A percentile compares a stretch with the other conserved stretches of the same genome.
Evolutionary conservation across 1,284 basidiomycete species (phyloP).

Genomic region (Papiliotrema nemorosa): DNA sequence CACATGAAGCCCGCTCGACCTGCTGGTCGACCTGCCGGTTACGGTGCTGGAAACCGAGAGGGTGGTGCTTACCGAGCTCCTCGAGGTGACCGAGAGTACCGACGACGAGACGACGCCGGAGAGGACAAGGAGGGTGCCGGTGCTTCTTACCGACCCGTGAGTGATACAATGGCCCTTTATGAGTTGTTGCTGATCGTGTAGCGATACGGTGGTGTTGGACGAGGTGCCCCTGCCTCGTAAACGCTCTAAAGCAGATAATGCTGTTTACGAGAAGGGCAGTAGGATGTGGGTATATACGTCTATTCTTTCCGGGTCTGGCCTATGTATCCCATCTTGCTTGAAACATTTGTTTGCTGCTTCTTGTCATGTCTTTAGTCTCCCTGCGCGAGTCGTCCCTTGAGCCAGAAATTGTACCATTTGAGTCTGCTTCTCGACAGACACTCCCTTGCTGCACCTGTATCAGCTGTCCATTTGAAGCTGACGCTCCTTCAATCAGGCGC

Average conservation of each 20-base stretch:
- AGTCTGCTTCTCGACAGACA: too few relatives aligned
- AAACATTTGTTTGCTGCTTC: neutral
- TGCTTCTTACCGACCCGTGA: slow-evolving; percentile 70
- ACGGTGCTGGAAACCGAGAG: slow-evolving; percentile 52
- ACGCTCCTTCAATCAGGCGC: too few relatives aligned
- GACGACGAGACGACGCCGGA: slow-evolving; percentile 61
- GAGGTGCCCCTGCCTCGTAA: slow-evolving; percentile 73
- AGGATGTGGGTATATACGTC: neutral
- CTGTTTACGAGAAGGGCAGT: neutral
- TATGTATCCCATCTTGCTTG: slow-evolving; percentile 2
- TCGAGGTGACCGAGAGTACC: slow-evolving; percentile 76
- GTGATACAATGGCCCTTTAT: slow-evolving; percentile 2
- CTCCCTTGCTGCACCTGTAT: too few relatives aligned
- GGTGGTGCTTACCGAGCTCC: slow-evolving; percentile 77
- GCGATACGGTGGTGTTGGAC: slow-evolving; percentile 79
- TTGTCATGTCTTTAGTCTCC: too few relatives aligned
- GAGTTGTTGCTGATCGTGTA: slow-evolving; percentile 6
- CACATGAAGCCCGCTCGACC: slow-evolving; percentile 87
- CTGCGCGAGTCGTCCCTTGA: too few relatives aligned
- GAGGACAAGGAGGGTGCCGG: slow-evolving; percentile 72
- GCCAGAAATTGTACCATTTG: too few relatives aligned
- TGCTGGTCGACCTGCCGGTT: slow-evolving; percentile 63
- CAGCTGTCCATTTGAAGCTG: too few relatives aligned
- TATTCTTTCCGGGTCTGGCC: neutral
- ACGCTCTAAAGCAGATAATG: neutral